Evolutionary conservation across 768 basidiomycete genomes (phyloP).

Genomic region (Rhodotorula sphaerocarpa): DNA sequence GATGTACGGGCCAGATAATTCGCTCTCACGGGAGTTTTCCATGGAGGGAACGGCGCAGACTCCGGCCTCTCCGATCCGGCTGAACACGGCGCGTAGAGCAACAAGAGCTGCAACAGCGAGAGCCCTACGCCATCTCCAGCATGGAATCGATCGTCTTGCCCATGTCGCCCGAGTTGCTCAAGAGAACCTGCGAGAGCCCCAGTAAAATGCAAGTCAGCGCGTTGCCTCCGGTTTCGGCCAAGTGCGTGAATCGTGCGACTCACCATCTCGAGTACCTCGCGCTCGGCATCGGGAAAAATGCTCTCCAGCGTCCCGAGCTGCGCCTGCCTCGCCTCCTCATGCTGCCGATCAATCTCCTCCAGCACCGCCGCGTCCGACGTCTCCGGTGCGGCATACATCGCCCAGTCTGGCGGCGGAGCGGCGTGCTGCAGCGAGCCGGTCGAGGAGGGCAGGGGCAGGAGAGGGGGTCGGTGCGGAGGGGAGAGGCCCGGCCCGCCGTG

Average conservation of each 20-base stretch:
- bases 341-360: constrained; percentile 24
- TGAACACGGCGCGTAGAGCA: too few relatives aligned
- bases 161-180: constrained; percentile 15
- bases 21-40: too few relatives aligned
- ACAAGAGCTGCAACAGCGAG: neutral
- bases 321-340: constrained; percentile 23
- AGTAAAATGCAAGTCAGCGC: too few relatives aligned
- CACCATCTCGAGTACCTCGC: constrained; percentile 78
- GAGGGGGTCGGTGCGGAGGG: neutral
- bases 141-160: constrained; percentile 26
- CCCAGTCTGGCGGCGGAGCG: neutral
- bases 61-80: too few relatives aligned
- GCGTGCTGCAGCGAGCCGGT: constrained; percentile 3
- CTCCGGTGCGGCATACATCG: constrained; percentile 6
- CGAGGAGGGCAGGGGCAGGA: neutral
- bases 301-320: constrained; percentile 13
- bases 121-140: constrained; percentile 26
- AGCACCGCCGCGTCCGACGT: constrained; percentile 10
- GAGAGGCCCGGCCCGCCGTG: neutral
- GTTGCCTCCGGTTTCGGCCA: too few relatives aligned
- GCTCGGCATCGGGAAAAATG: constrained; percentile 77
- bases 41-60: too few relatives aligned
- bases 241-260: too few relatives aligned
- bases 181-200: too few relatives aligned
- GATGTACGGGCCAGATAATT: too few relatives aligned